phyloP scores from a whole-genome alignment of 2,329 filamentous ascomycete species.

The Pseudogymnoascus pannorum region DNA sequence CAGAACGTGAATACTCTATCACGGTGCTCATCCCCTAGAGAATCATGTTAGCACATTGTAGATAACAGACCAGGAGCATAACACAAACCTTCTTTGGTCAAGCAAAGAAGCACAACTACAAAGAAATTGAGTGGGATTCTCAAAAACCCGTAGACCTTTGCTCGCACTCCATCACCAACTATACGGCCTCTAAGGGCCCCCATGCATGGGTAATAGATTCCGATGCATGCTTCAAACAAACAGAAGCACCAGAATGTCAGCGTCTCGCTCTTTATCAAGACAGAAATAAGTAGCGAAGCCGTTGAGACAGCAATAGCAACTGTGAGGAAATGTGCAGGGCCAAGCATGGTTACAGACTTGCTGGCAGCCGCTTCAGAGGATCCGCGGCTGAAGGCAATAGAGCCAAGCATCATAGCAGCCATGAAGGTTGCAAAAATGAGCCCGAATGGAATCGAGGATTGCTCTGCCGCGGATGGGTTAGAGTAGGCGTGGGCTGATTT shows the following conservation, averaged over 20 bases:
- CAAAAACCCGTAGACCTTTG: constrained; percentile 48
- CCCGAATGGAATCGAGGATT: constrained; percentile 34
- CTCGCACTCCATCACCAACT: constrained; percentile 47
- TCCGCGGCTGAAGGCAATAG: constrained; percentile 40
- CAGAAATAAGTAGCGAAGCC: constrained; percentile 35
- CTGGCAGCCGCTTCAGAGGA: not conserved
- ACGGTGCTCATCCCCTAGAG: not conserved
- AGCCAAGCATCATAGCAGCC: constrained; percentile 52
- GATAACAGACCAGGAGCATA: not conserved
- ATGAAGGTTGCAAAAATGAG: constrained; percentile 52
- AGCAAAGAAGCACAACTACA: constrained; percentile 42
- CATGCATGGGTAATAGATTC: constrained; percentile 51
- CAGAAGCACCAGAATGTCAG: constrained; percentile 50
- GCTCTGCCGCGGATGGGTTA: constrained; percentile 12
- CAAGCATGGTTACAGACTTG: constrained; percentile 24
- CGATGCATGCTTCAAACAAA: constrained; percentile 49
- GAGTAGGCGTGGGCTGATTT: constrained; percentile 40
- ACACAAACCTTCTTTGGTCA: constrained; percentile 36
- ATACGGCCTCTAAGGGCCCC: constrained; percentile 46
- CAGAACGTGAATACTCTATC: constrained; percentile 10
- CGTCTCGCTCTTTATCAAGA: constrained; percentile 35
- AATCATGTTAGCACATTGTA: constrained; percentile 9
- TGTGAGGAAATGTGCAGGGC: constrained; percentile 29
- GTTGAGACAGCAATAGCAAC: constrained; percentile 34
- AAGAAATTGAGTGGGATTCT: constrained; percentile 52